Base-by-base conservation (phyloP, 2,329 filamentous ascomycete species). In the Didymosphaeria variabile region DNA sequence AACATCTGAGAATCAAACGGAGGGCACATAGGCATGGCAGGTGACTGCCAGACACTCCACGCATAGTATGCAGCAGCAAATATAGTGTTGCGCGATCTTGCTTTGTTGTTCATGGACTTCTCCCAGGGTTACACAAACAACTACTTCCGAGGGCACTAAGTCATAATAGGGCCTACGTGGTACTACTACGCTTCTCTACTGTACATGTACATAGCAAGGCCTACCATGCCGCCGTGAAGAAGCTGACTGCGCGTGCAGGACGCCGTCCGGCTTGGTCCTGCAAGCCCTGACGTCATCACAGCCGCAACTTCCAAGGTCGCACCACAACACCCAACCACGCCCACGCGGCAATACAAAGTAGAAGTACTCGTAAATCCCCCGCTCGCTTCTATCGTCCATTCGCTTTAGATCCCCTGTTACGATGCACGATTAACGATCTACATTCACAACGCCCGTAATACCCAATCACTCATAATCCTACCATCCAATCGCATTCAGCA, bases 221-320 rank as follows among this genome's bases (percentile, higher is more conserved):
- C 26, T 29, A 29, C 26, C 26, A 29, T 29, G 26, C 26, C 26
- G 6, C 6, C 26, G 26, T 29, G 26, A 29, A 29, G 26, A 29
- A 29, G 29, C 13, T 34, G 47, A 51, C 47, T 29, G 29, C 45
- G 13, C 32, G 32, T 32, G 10, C 19, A 51, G 15, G 13, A 21
- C 32, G 36, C 23, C 34, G 17, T 45, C 15, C 12, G 13, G 38
- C 51, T 54, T 29, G 51, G 32, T 38, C 13, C 51, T 44, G 50
- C 50, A 34, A 17, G 36, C n/a, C 49, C 9, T 52, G 34, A 54
- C 36, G 36, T 54, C 51, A 54, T 54, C 36, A 23, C 19, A 17
- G 32, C 15, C 32, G 34, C 51, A 40, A 42, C 51, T 54, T 54
- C 51, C 51, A 54, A 54, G 51, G 51, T 54, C 23, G 36, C 36